A percentile compares a stretch with the other conserved stretches of the same genome.
Conservation (phyloP, 331 rosid species). For the Telfairia occidentalis region DNA sequence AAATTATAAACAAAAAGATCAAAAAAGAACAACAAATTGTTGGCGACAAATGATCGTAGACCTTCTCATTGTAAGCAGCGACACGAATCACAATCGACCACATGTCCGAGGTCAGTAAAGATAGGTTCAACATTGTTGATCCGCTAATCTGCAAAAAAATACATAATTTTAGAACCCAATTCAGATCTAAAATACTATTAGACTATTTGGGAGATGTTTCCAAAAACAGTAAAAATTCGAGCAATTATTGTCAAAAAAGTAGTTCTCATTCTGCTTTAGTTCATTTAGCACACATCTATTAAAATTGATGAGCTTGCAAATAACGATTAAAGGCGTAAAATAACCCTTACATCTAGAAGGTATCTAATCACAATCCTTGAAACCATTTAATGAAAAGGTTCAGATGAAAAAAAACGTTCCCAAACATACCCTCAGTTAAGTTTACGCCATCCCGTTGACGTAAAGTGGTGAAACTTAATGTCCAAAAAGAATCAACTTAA, state of each 20-base stretch:
- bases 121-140: slow-evolving; percentile 55
- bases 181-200: neutral
- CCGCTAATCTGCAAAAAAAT: slow-evolving; percentile 48
- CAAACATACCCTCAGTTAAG: too few relatives aligned
- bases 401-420: too few relatives aligned
- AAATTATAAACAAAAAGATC: neutral
- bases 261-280: neutral
- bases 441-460: too few relatives aligned
- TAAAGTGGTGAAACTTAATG: too few relatives aligned
- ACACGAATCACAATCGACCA: slow-evolving; percentile 56
- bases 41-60: neutral
- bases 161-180: neutral
- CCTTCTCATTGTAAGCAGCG: slow-evolving; percentile 40
- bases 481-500: too few relatives aligned
- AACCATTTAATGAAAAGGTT: too few relatives aligned
- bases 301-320: neutral
- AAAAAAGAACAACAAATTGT: neutral
- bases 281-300: neutral
- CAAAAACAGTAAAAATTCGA: neutral
- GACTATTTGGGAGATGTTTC: neutral
- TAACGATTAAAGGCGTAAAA: neutral
- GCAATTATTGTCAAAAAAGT: neutral
- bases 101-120: slow-evolving; percentile 56
- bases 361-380: too few relatives aligned
- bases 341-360: neutral